phyloP scores from a whole-genome alignment of 306 rosid genomes.

The Fragaria iinumae region DNA sequence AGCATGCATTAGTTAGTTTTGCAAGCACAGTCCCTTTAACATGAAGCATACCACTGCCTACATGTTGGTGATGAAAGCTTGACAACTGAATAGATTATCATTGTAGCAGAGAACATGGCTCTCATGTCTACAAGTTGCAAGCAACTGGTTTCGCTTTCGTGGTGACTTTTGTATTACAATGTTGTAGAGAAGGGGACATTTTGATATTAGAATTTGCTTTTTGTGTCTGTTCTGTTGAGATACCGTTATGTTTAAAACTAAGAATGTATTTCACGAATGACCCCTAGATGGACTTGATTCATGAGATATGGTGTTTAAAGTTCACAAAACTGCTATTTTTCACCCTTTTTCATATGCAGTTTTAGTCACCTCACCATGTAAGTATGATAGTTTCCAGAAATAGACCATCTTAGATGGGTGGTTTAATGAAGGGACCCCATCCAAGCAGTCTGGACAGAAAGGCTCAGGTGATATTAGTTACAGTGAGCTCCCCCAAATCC shows the following conservation, averaged over 20 bases:
- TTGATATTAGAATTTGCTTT: background rate
- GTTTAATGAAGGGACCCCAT: background rate
- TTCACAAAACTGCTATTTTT: background rate
- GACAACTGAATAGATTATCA: background rate
- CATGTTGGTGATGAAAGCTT: background rate
- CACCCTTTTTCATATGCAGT: background rate
- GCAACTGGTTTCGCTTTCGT: background rate
- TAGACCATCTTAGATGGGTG: background rate
- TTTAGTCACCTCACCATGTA: background rate
- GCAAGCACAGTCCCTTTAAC: background rate
- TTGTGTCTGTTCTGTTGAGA: background rate
- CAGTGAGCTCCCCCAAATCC: background rate
- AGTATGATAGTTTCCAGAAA: background rate
- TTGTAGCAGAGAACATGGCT: background rate
- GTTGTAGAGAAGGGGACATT: background rate
- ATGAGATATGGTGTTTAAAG: background rate
- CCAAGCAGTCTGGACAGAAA: slow-evolving; percentile 1
- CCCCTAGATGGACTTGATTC: background rate
- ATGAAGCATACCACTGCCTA: background rate
- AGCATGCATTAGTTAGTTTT: background rate
- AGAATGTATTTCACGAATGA: background rate
- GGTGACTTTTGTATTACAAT: background rate
- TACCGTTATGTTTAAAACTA: background rate
- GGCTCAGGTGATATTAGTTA: background rate
- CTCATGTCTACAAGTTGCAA: background rate